A percentile compares a stretch with the other conserved stretches of the same genome.
Evolutionary conservation across 306 rosid species (phyloP).

Genomic region (Cyclanthera cordifolia): DNA sequence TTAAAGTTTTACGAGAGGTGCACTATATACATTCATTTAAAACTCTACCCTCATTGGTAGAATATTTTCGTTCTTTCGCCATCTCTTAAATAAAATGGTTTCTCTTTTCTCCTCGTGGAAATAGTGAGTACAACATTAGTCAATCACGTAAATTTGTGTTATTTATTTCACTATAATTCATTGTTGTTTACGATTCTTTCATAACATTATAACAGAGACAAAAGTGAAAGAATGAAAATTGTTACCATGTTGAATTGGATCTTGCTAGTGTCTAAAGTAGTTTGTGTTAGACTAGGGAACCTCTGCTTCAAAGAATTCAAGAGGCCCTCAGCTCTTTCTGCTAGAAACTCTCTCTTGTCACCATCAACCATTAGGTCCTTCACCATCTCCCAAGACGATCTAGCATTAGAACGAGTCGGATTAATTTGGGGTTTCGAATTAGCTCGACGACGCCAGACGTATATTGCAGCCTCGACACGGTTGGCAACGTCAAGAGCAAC

Average conservation of each 20-base stretch:
- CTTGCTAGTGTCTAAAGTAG: constrained; percentile 77
- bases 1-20: no score
- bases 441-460: constrained; percentile 75
- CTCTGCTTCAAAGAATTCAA: constrained; percentile 66
- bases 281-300: constrained; percentile 77
- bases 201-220: neutral
- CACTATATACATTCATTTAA: no score
- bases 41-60: no score
- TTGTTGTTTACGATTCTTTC: no score
- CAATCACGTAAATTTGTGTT: no score
- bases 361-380: constrained; percentile 81
- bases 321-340: constrained; percentile 75
- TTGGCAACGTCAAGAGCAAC: constrained; percentile 85
- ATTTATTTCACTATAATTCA: no score
- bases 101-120: no score
- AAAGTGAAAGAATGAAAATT: neutral
- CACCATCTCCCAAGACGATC: constrained; percentile 87
- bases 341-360: constrained; percentile 75
- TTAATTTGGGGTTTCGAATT: constrained; percentile 39
- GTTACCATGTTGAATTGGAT: constrained; percentile 81
- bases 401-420: constrained; percentile 59
- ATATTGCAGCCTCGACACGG: constrained; percentile 71
- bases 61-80: no score
- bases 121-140: no score
- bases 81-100: no score